Conservation (phyloP, 192 early-diverging fungal species). For the Phlyctochytrium arcticum region DNA sequence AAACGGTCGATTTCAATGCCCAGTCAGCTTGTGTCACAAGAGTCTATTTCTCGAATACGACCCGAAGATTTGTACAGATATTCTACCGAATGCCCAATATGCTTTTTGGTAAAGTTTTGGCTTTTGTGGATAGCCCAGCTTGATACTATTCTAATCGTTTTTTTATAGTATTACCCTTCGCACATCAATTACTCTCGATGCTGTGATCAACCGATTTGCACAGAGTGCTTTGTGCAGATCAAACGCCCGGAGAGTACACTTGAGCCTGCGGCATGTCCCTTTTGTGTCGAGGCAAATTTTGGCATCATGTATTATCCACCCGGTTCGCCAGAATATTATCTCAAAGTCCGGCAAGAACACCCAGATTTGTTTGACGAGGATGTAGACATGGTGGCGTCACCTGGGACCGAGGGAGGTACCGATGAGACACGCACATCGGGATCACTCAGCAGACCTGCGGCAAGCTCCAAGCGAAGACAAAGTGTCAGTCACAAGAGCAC, state of each 20-base stretch:
- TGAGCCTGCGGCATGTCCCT: slow-evolving; percentile 80
- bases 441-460: neutral
- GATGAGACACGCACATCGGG: neutral
- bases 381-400: neutral
- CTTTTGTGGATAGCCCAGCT: neutral
- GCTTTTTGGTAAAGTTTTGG: slow-evolving; percentile 71
- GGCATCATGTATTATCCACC: slow-evolving; percentile 66
- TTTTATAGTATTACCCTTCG: slow-evolving; percentile 72
- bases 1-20: slow-evolving; percentile 18
- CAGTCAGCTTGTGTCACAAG: slow-evolving; percentile 6
- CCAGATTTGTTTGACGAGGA: neutral
- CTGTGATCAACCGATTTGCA: slow-evolving; percentile 94
- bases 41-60: neutral
- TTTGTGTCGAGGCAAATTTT: slow-evolving; percentile 82
- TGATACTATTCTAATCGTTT: neutral
- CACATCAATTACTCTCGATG: slow-evolving; percentile 92
- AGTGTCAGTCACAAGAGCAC: slow-evolving; percentile 24
- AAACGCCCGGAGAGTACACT: slow-evolving; percentile 66
- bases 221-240: slow-evolving; percentile 96
- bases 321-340: slow-evolving; percentile 9
- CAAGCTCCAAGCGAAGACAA: slow-evolving; percentile 13
- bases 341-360: slow-evolving; percentile 9
- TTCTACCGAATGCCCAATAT: slow-evolving; percentile 90
- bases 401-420: neutral
- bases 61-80: slow-evolving; percentile 35